Base-by-base conservation (phyloP, 2,329 filamentous ascomycete genomes). In the Diaporthe capsici region DNA sequence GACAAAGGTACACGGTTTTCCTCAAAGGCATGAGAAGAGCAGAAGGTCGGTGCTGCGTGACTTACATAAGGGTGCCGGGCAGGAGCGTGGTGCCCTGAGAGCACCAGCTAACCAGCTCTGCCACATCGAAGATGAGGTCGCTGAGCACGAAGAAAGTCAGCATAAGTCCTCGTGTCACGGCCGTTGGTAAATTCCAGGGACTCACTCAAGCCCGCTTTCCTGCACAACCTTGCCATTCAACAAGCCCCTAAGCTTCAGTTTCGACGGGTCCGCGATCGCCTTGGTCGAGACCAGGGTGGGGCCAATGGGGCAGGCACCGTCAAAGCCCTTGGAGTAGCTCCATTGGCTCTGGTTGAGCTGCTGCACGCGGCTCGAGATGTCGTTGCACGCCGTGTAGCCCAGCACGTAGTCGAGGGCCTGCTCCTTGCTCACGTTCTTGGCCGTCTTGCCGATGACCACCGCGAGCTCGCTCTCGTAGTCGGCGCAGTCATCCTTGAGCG, bases 401-500 rank as follows among this genome's bases (percentile, higher is more conserved):
- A 93, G 87, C 6, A 93, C 86, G 79, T 92, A 91, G 77, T 88
- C 86, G 70, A 90, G 80, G 7, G 90, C 90, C 39, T 92, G 87
- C 0, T 84, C 85, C 78, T 91, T 89, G 61, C 86, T 83, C 13
- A 92, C 89, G 77, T 92, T 90, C 78, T 89, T 88, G 37, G 85
- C 84, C 17, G 84, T 81, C 78, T 84, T 85, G 44, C 88, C 88
- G 58, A 92, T 87, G 17, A 92, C 85, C 42, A 91, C 86, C 17
- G 87, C 89, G 70, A 92, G 85, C 82, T 92, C 90, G 4, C 88
- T 88, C 81, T 92, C 89, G 80, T 90, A 91, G 82, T 92, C 91
- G 60, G 88, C 89, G 31, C 88, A 87, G 81, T 89, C 87, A 71
- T 89, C 87, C 20, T 83, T 80, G 76, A 90, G 86, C 0, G 88